Evolutionary conservation across 345 rosid genomes (phyloP), one percentile per base, ranked within the genome.

Genomic region (Microcos paniculata): DNA sequence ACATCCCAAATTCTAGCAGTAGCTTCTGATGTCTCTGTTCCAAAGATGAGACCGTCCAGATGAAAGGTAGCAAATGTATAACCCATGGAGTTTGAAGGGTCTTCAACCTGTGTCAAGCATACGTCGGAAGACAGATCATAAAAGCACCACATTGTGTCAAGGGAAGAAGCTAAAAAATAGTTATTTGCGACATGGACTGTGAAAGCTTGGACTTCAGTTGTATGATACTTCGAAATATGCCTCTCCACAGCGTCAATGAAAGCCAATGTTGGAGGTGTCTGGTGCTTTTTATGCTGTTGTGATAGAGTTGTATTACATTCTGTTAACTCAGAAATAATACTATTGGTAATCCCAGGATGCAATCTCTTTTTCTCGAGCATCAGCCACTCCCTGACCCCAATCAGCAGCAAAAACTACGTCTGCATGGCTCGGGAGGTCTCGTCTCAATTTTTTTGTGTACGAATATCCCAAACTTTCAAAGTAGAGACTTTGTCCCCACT

Each of bases 41-140:
- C 98, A 38, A 96, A 94, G 82, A 96, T 93, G 72, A 96, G 99
- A 83, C 99, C 99, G 82, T 96, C 99, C 0, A 97, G 99, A 90
- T 96, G 99, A 84, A 96, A 96, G 73, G 97, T 92, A 15, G 98
- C 97, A 77, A 98, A 89, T 4, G 98, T 93, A 81, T 90, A 96
- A 71, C 89, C 95, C 46, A 82, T 92, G 12, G 87, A 18, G 61
- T 82, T 85, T 23, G 91, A 85, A 24, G 76, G 73, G 65, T 91
- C 96, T 2, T 87, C 77, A 48, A 93, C 98, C 98, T 96, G 93
- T 62, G 94, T 79, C 84, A 93, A 85, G 85, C 99, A 96, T 79
- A 80, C 73, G 62, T 98, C 98, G 73, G 98, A 83, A 40, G 95
- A 86, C 72, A 96, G 84, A 85, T 96, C 98, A 62, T 92, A 92